Evolutionary conservation across 192 early-diverging fungal genomes (phyloP).

Genomic region (Coemansia umbellata): DNA sequence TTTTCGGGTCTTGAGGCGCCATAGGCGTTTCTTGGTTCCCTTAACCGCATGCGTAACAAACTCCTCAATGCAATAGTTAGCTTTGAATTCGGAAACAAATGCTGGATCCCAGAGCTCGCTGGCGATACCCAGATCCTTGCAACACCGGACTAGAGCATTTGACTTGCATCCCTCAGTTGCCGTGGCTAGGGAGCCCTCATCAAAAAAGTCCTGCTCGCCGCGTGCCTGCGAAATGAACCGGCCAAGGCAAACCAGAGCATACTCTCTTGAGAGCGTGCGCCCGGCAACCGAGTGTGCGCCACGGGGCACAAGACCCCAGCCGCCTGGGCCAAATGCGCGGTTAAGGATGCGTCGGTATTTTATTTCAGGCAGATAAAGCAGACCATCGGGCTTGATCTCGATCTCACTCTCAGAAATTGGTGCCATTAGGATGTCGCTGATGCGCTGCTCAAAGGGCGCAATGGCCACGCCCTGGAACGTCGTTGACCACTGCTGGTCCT

Average conservation of each 20-base stretch:
- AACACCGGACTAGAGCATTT: conserved; percentile 94
- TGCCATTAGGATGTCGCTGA: conserved; percentile 66
- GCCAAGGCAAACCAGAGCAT: conserved; percentile 82
- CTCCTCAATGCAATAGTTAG: conserved; percentile 70
- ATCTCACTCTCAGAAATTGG: conserved; percentile 74
- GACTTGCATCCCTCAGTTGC: conserved; percentile 86
- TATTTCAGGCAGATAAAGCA: conserved; percentile 93
- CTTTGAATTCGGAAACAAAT: conserved; percentile 85
- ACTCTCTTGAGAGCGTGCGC: conserved; percentile 84
- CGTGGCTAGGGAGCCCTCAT: conserved; percentile 68
- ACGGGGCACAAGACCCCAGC: conserved; percentile 84
- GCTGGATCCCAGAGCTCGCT: conserved; percentile 92
- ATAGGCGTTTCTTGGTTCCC: conserved; percentile 77
- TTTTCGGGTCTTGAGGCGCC: conserved; percentile 72
- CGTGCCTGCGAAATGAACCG: conserved; percentile 90
- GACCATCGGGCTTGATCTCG: conserved; percentile 95
- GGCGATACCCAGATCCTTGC: conserved; percentile 91
- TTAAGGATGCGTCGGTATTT: conserved; percentile 96
- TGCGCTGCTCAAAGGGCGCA: conserved; percentile 69
- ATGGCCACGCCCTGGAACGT: conserved; percentile 70
- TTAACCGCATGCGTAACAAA: conserved; percentile 70
- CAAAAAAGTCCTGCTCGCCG: conserved; percentile 91
- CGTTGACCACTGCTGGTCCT: conserved; percentile 58
- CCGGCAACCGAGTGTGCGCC: conserved; percentile 79
- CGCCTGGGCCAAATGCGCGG: conserved; percentile 91